Conservation (phyloP, 495 filamentous ascomycete species). For the Thozetella sp. region DNA sequence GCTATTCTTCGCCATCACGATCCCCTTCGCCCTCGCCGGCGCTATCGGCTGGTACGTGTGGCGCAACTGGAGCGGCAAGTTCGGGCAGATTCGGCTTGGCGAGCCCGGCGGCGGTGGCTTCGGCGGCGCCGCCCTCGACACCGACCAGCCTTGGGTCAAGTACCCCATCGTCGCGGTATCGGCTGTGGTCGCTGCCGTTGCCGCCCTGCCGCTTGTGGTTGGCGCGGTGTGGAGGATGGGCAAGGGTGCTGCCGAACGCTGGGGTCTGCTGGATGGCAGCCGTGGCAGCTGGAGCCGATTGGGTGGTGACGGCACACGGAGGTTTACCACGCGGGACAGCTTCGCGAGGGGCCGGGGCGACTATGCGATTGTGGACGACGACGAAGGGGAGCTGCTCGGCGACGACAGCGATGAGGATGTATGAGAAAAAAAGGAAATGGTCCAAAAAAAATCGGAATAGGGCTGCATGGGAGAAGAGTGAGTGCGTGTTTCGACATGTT, state of each 20-base stretch:
- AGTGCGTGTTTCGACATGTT: too few relatives aligned
- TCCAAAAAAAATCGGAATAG: too few relatives aligned
- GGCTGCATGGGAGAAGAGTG: too few relatives aligned
- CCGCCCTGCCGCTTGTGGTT: conserved; percentile 72
- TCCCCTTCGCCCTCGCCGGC: conserved; percentile 69
- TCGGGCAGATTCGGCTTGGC: conserved; percentile 85
- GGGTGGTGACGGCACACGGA: conserved; percentile 50
- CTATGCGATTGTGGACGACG: conserved; percentile 84
- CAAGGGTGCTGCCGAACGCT: conserved; percentile 41
- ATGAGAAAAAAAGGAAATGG: conserved; percentile 30
- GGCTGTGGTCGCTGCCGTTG: conserved; percentile 72
- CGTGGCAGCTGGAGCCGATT: conserved; percentile 42
- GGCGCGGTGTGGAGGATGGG: conserved; percentile 67
- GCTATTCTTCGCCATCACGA: conserved; percentile 84
- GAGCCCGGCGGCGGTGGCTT: conserved; percentile 44
- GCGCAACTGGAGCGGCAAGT: conserved; percentile 83
- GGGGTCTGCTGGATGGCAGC: conserved; percentile 32
- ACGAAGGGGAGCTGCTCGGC: conserved; percentile 91
- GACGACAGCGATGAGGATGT: conserved; percentile 93
- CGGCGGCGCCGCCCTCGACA: conserved; percentile 41
- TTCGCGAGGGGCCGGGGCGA: conserved; percentile 85
- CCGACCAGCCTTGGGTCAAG: conserved; percentile 69
- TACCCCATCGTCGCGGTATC: conserved; percentile 80
- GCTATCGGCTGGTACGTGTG: conserved; percentile 85
- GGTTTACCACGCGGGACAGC: conserved; percentile 80